These are phyloP conservation scores for Byssothecium circinans DNA, from an alignment of 2,329 filamentous ascomycete genomes.

Conservation along the genomic window DNA sequence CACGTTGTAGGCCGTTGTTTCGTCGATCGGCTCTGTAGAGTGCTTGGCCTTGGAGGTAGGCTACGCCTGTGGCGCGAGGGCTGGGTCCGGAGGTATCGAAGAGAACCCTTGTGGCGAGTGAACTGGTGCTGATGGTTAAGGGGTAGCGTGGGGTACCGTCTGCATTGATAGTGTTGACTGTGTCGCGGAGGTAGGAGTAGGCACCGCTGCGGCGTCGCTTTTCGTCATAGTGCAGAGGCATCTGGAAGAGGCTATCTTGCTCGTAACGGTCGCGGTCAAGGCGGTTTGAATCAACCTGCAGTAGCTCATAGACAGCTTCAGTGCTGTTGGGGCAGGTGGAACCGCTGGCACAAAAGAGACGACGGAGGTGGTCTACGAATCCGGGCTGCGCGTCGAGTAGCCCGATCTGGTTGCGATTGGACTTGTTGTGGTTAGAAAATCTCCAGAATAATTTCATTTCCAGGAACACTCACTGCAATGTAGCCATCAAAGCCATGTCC, in stretches of 20 bases:
- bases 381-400: neutral
- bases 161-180: conserved; percentile 47
- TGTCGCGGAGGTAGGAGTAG: conserved; percentile 55
- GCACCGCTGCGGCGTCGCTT: conserved; percentile 49
- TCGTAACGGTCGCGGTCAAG: conserved; percentile 42
- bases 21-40: conserved; percentile 42
- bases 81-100: conserved; percentile 12
- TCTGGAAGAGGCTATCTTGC: conserved; percentile 53
- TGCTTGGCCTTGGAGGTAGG: conserved; percentile 51
- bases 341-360: neutral
- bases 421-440: neutral
- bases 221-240: conserved; percentile 52
- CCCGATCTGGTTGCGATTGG: neutral
- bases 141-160: conserved; percentile 55
- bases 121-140: conserved; percentile 4
- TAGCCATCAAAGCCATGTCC: neutral
- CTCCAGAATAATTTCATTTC: neutral
- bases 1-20: neutral
- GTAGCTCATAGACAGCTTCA: neutral
- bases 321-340: conserved; percentile 1
- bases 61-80: conserved; percentile 53
- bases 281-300: conserved; percentile 2
- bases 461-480: neutral
- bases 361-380: neutral
- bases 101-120: conserved; percentile 3